phyloP scores from a whole-genome alignment of 148 eudicot species.

The Rhododendron molle region DNA sequence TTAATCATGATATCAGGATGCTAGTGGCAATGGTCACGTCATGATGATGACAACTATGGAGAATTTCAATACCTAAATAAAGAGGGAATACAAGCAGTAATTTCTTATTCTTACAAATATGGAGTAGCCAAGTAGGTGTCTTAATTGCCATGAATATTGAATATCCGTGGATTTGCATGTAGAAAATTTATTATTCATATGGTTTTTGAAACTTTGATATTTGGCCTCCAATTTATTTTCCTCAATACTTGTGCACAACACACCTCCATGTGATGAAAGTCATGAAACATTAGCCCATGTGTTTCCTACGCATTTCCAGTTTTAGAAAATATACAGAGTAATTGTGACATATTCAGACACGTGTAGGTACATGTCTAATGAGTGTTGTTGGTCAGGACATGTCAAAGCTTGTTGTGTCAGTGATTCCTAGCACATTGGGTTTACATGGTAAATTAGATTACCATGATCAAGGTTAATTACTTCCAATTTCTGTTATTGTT shows the following conservation, averaged over 20 bases:
- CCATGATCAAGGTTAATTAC: neutral
- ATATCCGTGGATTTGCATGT: neutral
- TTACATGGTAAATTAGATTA: neutral
- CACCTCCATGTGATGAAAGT: neutral
- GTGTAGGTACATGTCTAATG: neutral
- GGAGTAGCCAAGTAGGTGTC: neutral
- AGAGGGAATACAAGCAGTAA: neutral
- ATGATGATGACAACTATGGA: neutral
- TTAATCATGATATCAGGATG: neutral
- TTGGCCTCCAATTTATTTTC: neutral
- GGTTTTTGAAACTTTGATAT: neutral
- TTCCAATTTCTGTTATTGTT: neutral
- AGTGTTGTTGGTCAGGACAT: neutral
- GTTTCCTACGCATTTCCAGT: neutral
- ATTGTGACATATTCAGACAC: neutral
- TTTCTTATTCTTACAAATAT: neutral
- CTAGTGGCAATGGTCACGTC: neutral
- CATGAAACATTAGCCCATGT: neutral
- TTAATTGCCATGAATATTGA: neutral
- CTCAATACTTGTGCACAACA: neutral
- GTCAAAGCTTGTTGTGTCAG: neutral
- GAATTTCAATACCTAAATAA: neutral
- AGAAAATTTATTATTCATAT: neutral
- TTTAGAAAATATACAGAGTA: neutral
- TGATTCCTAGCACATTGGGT: neutral